Percentiles rank a stretch among this genome's conserved stretches.
Evolutionary conservation across 139 green algal genomes (phyloP).

Genomic region (Chlorella sp.): DNA sequence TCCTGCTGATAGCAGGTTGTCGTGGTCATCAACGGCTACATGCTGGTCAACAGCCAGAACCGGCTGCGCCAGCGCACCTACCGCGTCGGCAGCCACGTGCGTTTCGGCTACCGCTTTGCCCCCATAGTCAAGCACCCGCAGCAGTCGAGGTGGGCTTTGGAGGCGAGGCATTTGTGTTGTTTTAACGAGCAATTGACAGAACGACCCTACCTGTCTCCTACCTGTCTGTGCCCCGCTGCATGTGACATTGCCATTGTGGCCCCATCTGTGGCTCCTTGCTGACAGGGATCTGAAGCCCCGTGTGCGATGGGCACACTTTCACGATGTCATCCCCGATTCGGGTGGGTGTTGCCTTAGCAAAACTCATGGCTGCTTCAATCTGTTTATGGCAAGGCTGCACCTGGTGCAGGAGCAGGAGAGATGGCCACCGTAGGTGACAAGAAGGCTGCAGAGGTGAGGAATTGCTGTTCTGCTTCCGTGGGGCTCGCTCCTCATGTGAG

Average conservation of each 20-base stretch:
- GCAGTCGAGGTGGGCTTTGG: constrained; percentile 9
- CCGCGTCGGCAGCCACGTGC: constrained; percentile 46
- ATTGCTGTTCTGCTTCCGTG: no score
- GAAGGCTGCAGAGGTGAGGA: no score
- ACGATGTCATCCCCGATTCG: constrained; percentile 36
- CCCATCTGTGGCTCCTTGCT: not conserved
- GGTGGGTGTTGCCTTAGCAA: no score
- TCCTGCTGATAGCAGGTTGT: no score
- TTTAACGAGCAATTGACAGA: not conserved
- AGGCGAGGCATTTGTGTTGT: not conserved
- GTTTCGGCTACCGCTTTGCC: constrained; percentile 42
- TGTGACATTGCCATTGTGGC: not conserved
- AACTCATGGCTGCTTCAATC: no score
- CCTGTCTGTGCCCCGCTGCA: not conserved
- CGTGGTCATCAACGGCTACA: constrained; percentile 59
- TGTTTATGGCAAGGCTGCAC: no score
- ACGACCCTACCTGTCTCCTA: not conserved
- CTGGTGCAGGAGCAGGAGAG: no score
- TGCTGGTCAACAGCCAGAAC: constrained; percentile 46
- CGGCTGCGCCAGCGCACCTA: constrained; percentile 56
- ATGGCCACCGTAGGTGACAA: no score
- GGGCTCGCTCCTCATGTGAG: no score
- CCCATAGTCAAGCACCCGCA: constrained; percentile 49
- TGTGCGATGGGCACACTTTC: constrained; percentile 44
- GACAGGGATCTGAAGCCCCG: constrained; percentile 41